phyloP scores from a whole-genome alignment of 2,329 filamentous ascomycete species.

The Biscogniauxia sp. region DNA sequence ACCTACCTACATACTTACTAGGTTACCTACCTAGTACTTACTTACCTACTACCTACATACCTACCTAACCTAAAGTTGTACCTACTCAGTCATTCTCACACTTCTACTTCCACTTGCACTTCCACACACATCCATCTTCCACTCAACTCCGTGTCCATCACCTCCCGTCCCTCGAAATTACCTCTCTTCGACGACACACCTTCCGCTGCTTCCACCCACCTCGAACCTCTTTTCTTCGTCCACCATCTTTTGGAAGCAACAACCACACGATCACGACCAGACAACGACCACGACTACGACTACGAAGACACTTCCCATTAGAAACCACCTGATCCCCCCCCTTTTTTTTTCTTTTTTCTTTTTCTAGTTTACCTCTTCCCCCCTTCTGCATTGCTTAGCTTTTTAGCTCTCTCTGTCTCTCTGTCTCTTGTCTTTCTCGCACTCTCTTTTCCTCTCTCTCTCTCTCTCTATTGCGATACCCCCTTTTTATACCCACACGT shows the following conservation, averaged over 20 bases:
- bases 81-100: not conserved
- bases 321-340: not conserved
- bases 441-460: not conserved
- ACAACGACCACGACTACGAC: not conserved
- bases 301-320: not conserved
- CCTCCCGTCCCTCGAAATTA: not conserved
- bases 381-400: conserved; percentile 7
- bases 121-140: not conserved
- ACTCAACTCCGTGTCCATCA: not conserved
- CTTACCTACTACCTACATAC: not conserved
- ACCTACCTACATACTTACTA: too few relatives aligned
- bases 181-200: not conserved
- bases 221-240: not conserved
- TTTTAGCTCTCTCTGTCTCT: conserved; percentile 1
- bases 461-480: conserved; percentile 25
- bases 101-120: not conserved
- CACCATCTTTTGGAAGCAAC: conserved; percentile 1
- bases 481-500: conserved; percentile 29
- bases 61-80: not conserved
- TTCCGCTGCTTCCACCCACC: not conserved
- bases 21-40: not conserved
- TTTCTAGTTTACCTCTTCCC: not conserved
- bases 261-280: not conserved
- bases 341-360: not conserved
- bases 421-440: conserved; percentile 5